Percentiles rank a stretch among this genome's conserved stretches.
Conservation (phyloP, 164 flowering plant genomes). For the Nymphaea colorata region DNA sequence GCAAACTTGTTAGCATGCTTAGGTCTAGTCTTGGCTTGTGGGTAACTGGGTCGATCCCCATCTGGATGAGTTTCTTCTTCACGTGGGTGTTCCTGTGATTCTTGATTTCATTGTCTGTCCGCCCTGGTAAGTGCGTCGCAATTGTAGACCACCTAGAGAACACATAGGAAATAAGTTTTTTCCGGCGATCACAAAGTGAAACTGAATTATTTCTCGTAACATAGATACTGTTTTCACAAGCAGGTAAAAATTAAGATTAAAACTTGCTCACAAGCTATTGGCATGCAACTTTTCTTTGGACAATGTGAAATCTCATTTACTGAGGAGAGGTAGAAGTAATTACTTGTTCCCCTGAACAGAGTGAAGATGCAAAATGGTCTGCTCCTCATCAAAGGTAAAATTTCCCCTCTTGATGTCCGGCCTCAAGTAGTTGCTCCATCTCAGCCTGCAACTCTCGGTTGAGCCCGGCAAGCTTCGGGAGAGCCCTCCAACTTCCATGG, state of each 20-base stretch:
- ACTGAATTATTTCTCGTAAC: too few species aligned
- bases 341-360: conserved; percentile 65
- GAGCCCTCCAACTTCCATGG: conserved; percentile 50
- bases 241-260: too few species aligned
- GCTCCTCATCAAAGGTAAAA: conserved; percentile 48
- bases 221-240: too few species aligned
- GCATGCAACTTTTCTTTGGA: too few species aligned
- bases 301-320: too few species aligned
- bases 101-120: conserved; percentile 70
- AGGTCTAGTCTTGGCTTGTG: conserved; percentile 53
- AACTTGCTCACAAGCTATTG: too few species aligned
- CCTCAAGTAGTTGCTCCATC: conserved; percentile 49
- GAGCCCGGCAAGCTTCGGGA: conserved; percentile 48
- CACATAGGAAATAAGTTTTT: not conserved
- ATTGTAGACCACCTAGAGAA: conserved; percentile 59
- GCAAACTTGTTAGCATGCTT: conserved; percentile 25
- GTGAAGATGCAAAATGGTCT: conserved; percentile 44
- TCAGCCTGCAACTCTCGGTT: conserved; percentile 57
- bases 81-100: conserved; percentile 67
- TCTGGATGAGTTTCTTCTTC: conserved; percentile 45
- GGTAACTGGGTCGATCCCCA: conserved; percentile 61
- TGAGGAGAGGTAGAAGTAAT: not conserved
- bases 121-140: conserved; percentile 56
- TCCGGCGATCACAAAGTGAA: not conserved
- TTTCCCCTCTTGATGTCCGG: conserved; percentile 57